phyloP scores from a whole-genome alignment of 805 yeast species.

The Naumovozyma castellii region DNA sequence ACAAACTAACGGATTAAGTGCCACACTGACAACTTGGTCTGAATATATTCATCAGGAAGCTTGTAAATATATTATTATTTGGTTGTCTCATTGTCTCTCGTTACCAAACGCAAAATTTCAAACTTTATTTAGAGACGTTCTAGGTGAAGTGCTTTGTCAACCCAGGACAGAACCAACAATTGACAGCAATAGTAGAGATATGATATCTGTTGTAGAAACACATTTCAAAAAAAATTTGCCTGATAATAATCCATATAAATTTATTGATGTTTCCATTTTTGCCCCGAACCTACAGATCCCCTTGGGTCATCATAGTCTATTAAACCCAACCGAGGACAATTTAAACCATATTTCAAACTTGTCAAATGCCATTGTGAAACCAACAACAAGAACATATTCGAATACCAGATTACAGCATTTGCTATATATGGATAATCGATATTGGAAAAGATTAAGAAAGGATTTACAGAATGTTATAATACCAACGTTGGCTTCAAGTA shows the following conservation, averaged over 20 bases:
- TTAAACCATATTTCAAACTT: constrained; percentile 25
- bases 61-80: constrained; percentile 37
- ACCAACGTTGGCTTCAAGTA: constrained; percentile 47
- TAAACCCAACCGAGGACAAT: constrained; percentile 10
- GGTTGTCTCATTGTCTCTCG: constrained; percentile 39
- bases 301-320: constrained; percentile 26
- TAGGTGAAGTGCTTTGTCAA: constrained; percentile 38
- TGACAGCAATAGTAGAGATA: constrained; percentile 11
- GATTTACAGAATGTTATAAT: constrained; percentile 40
- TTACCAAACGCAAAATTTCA: constrained; percentile 34
- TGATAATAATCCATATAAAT: constrained; percentile 14
- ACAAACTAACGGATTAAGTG: constrained; percentile 43
- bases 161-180: constrained; percentile 9
- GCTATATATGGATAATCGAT: constrained; percentile 50
- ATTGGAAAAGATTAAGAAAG: constrained; percentile 43
- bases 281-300: constrained; percentile 29
- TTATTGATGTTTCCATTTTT: constrained; percentile 27
- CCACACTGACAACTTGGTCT: constrained; percentile 42
- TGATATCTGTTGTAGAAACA: constrained; percentile 19
- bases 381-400: constrained; percentile 11
- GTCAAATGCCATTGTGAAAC: constrained; percentile 11
- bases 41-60: constrained; percentile 44
- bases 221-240: constrained; percentile 15
- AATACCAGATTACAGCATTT: constrained; percentile 50
- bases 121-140: constrained; percentile 30